Base-by-base conservation (phyloP, 192 early-diverging fungal genomes). In the Anaeromyces robustus region DNA sequence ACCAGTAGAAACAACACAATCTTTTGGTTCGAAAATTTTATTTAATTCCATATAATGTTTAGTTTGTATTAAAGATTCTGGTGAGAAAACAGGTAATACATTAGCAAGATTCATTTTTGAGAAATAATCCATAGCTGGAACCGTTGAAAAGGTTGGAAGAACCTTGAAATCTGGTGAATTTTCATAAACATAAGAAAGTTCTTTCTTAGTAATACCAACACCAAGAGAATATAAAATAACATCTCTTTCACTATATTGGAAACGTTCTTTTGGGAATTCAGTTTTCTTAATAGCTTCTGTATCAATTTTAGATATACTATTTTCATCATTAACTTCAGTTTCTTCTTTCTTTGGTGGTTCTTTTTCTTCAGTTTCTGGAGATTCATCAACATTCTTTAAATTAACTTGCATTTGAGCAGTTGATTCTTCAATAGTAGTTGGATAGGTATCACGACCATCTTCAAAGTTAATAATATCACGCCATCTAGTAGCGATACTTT, bases 21-120 rank as follows among this genome's bases (percentile, higher is more conserved):
- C 96, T 78, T 89, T 86, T 79, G 94, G 94, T 32, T 96, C 96
- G 31, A 98, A 89, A 30, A 94, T 92, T 78, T 93, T 92, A 82
- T 95, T 88, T 82, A 98, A 82, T 82, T 94, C 92, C 78, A 97
- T 86, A 88, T 93, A 98, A 89, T 99, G 98, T 89, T 99, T 97
- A 83, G 96, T 97, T 87, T 99, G 98, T 78, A 99, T 78, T 81
- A 80, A 82, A 29, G 32, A 92, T 90, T 31, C 85, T 84, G 79
- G 34, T 26, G 78, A 11, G 12, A 78, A 78, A 5, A 31, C 11
- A 11, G 34, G 78, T 39, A 39, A 78, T 19, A 81, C 26, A 80
- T 80, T 29, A 89, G 26, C 0, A n/a, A 68, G 52, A 22, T 68
- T 68, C 52, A 68, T 68, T n/a, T 68, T 68, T 0, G 52, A 68